Conservation (phyloP, 1,284 basidiomycete genomes). For the Cryptococcus sp. region DNA sequence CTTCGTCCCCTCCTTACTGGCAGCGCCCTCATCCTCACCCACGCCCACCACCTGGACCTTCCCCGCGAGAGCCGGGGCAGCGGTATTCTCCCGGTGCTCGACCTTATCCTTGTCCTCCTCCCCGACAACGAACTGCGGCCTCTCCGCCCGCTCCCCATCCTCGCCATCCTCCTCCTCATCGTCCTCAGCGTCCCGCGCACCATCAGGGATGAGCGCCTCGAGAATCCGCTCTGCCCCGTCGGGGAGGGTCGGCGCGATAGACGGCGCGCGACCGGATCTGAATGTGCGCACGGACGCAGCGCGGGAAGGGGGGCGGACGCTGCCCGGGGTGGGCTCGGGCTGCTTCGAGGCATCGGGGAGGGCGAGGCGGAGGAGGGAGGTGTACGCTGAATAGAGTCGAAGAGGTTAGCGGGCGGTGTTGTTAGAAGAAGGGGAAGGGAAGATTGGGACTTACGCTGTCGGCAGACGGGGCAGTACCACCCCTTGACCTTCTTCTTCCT, state of each 20-base stretch:
- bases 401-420: background rate
- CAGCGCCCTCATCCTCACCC: background rate
- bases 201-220: conserved; percentile 28
- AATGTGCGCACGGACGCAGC: conserved; percentile 24
- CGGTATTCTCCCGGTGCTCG: background rate
- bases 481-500: conserved; percentile 87
- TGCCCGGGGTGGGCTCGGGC: conserved; percentile 7
- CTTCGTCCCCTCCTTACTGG: background rate
- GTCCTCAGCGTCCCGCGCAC: background rate
- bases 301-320: conserved; percentile 14
- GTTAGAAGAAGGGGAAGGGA: background rate
- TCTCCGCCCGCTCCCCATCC: background rate
- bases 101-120: background rate
- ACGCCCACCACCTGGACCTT: background rate
- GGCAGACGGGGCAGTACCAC: conserved; percentile 90
- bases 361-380: conserved; percentile 76
- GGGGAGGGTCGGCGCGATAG: conserved; percentile 45
- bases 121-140: background rate
- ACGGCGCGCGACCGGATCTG: conserved; percentile 27
- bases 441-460: conserved; percentile 63
- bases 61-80: background rate
- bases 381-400: conserved; percentile 61
- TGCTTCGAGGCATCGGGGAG: conserved; percentile 59
- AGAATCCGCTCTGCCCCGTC: conserved; percentile 50
- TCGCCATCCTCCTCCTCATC: background rate